Percentiles rank a stretch among this genome's conserved stretches.
Conservation (phyloP, 73 alveolate genomes). For the Stentor coeruleus region DNA sequence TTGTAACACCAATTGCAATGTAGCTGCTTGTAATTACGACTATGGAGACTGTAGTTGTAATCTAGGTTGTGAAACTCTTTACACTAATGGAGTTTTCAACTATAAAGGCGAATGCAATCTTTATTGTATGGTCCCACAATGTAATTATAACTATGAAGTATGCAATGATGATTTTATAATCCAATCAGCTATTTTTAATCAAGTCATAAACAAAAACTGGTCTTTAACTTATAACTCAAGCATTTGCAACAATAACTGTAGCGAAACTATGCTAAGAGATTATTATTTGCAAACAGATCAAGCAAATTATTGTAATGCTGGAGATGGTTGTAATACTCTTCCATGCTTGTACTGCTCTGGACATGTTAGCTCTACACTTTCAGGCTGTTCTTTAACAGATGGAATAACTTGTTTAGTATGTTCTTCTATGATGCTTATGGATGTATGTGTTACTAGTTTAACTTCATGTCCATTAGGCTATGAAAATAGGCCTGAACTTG, state of each 20-base stretch:
- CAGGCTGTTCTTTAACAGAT: not conserved
- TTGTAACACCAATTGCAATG: not conserved
- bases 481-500: not conserved
- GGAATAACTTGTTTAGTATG: not conserved
- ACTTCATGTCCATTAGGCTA: not conserved
- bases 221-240: not conserved
- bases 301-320: not conserved
- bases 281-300: no score
- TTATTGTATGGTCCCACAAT: not conserved
- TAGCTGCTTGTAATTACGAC: conserved; percentile 5
- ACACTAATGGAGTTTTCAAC: not conserved
- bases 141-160: not conserved
- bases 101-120: not conserved
- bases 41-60: conserved; percentile 9
- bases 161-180: not conserved
- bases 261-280: no score
- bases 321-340: not conserved
- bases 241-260: not conserved
- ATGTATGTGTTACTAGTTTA: not conserved
- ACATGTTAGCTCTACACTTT: no score
- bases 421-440: not conserved
- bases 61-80: not conserved
- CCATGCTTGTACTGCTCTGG: not conserved
- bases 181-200: not conserved
- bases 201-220: not conserved